Percentiles rank a stretch among this genome's conserved stretches.
These are phyloP conservation scores for Penicillium nordicum DNA, from an alignment of 2,329 filamentous ascomycete genomes.

Conservation along the genomic window DNA sequence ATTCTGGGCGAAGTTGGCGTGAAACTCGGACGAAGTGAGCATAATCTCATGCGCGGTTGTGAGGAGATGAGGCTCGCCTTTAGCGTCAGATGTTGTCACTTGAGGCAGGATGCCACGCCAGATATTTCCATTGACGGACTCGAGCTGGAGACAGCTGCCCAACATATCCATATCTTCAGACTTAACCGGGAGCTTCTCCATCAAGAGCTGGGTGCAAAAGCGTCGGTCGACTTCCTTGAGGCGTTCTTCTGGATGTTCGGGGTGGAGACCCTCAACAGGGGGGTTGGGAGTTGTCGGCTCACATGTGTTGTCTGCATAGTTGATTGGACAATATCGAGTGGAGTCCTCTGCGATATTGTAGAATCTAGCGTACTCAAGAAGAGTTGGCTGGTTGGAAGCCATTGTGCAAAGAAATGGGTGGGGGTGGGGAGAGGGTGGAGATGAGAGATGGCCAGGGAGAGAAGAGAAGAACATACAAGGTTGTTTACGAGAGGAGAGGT, in stretches of 20 bases:
- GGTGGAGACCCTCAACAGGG: background rate
- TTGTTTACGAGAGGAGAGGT: background rate
- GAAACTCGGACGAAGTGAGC: background rate
- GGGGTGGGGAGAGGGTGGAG: no score
- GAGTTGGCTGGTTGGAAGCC: background rate
- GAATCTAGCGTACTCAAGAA: background rate
- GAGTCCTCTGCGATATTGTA: background rate
- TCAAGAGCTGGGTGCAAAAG: background rate
- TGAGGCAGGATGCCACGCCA: constrained; percentile 2
- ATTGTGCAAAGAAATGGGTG: background rate
- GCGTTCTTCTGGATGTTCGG: background rate
- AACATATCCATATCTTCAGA: background rate
- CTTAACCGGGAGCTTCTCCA: background rate
- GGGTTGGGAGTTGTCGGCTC: background rate
- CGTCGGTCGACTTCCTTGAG: background rate
- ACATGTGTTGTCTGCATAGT: background rate
- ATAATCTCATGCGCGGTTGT: background rate
- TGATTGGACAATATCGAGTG: background rate
- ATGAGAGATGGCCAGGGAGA: background rate
- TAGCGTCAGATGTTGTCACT: background rate
- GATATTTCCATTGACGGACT: background rate
- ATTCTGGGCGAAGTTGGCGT: background rate
- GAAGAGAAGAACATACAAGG: background rate
- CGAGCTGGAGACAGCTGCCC: background rate
- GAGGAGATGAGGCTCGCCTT: background rate